Conservation (phyloP, 192 early-diverging fungal species). For the Spizellomyces punctatus region DNA sequence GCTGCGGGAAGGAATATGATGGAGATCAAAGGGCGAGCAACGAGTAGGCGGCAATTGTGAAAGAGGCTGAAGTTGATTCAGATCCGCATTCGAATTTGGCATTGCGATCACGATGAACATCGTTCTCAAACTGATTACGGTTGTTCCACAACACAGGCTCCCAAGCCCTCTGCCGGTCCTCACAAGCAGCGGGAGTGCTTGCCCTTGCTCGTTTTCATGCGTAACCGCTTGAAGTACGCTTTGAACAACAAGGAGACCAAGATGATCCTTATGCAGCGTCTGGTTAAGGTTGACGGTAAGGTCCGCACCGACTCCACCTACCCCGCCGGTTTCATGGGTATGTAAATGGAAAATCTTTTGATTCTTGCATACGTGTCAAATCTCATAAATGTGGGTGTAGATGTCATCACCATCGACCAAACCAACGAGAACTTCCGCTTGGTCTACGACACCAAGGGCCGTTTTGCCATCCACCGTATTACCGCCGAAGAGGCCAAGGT, state of each 20-base stretch:
- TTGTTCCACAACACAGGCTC: constrained; percentile 56
- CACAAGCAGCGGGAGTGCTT: constrained; percentile 99
- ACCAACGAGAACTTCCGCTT: constrained; percentile 99
- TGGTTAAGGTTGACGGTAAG: constrained; percentile 99
- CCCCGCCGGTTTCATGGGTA: constrained; percentile 98
- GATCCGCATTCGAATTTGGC: no score
- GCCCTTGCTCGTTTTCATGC: constrained; percentile 96
- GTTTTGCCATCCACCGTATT: constrained; percentile 99
- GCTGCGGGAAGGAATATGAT: not conserved
- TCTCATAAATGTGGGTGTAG: constrained; percentile 42
- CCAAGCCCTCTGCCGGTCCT: constrained; percentile 95
- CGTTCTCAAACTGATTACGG: no score
- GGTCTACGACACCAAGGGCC: constrained; percentile 99
- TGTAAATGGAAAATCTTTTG: constrained; percentile 44
- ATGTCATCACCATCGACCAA: constrained; percentile 90
- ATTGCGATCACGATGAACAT: no score
- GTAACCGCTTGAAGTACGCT: constrained; percentile 99
- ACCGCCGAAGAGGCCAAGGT: constrained; percentile 93
- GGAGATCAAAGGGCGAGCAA: not conserved
- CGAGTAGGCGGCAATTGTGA: not conserved
- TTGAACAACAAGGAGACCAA: constrained; percentile 96
- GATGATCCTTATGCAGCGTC: constrained; percentile 96
- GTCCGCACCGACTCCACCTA: constrained; percentile 95
- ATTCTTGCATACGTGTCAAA: constrained; percentile 8
- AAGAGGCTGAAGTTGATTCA: not conserved